Evolutionary conservation across 176 grass and related monocot species (phyloP).

Genomic region (Carex littledalei): DNA sequence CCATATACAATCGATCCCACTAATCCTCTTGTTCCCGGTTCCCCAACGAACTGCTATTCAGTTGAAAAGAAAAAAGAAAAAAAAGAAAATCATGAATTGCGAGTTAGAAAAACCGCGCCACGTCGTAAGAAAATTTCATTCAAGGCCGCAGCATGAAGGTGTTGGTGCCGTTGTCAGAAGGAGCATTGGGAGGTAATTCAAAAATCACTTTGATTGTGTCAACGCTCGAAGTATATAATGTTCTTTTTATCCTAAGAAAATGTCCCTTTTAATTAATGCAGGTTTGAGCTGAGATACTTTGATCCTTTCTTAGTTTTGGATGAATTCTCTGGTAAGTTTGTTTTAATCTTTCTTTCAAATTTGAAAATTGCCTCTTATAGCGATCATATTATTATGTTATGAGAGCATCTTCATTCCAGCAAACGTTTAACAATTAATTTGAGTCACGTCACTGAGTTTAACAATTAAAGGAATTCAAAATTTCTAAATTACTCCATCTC

Average conservation of each 20-base stretch:
- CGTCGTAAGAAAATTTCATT: conserved; percentile 66
- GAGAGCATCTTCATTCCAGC: too few relatives aligned
- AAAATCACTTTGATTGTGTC: not conserved
- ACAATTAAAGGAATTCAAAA: too few relatives aligned
- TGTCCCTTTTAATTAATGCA: conserved; percentile 17
- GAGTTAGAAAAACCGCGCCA: conserved; percentile 47
- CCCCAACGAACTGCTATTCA: not conserved
- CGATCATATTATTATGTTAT: not conserved
- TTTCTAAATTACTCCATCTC: too few relatives aligned
- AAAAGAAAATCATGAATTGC: not conserved
- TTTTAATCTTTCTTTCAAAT: not conserved
- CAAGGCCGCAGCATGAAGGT: conserved; percentile 80
- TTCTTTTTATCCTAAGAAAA: not conserved
- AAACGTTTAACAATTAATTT: too few relatives aligned
- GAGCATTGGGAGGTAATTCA: conserved; percentile 74
- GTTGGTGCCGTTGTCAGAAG: conserved; percentile 74
- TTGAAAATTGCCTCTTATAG: not conserved
- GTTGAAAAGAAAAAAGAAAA: not conserved
- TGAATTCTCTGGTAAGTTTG: conserved; percentile 78
- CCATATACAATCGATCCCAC: conserved; percentile 4
- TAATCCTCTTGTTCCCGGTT: not conserved
- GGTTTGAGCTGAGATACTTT: conserved; percentile 91
- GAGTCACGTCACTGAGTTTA: too few relatives aligned
- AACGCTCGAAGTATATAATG: not conserved
- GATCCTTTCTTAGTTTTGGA: conserved; percentile 92